Base-by-base conservation (phyloP, 1,284 basidiomycete genomes). In the Ustilago hordei region DNA sequence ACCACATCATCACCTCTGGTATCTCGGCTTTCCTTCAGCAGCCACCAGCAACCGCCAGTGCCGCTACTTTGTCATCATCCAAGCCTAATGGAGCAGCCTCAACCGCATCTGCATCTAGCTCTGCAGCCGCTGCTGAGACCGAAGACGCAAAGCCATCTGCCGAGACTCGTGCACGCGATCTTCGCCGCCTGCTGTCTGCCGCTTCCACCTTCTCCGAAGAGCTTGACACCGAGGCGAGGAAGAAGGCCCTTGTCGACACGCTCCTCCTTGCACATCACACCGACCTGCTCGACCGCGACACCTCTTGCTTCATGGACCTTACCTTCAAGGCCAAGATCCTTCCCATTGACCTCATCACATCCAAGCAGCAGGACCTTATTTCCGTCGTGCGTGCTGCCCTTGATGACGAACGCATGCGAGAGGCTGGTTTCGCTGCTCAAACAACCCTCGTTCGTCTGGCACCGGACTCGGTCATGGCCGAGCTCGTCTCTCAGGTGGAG, bases 251-350 rank as follows among this genome's bases (percentile, higher is more conserved):
- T 1, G 72, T 77, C n/a, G 73, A 77, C 41, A 74, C 84, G 7
- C 70, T 86, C n/a, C 75, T 86, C 23, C 60, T 81, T 9, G 68
- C 82, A n/a, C 85, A 86, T 58, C 69, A 79, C 36, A 35, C 81
- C 23, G 72, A 77, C 47, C 59, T 84, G 39, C 75, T 74, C 41
- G 79, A 78, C 53, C 60, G 67, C 35, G 77, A 79, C 61, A 69
- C 75, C 8, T 75, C 75, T 9, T 64, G 69, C 57, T 85, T 83
- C 66, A 79, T 83, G 68, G 78, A 80, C 39, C 77, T 86, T 61
- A 84, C 82, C 58, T 81, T 80, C 60, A 67, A 65, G 45, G 76
- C 82, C 39, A 61, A 70, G 36, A 55, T 81, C 7, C 78, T 84
- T 41, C 83, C 84, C 28, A 70, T 70, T 64, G 78, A 71, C 23